A percentile compares a stretch with the other conserved stretches of the same genome.
Conservation (phyloP, 129 eudicot genomes). For the Lonicera japonica region DNA sequence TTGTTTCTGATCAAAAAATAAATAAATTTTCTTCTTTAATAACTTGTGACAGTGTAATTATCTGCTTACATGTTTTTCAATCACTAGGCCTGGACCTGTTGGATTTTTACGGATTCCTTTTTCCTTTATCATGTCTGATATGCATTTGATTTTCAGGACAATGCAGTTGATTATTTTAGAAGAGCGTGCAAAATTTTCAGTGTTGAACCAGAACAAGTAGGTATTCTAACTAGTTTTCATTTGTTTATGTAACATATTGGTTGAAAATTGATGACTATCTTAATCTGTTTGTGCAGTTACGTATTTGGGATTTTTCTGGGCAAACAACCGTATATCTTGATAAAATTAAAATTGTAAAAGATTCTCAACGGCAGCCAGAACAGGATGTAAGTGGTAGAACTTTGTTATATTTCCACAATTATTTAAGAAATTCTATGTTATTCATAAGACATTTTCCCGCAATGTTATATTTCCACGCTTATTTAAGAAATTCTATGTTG, state of each 20-base stretch:
- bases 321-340: conserved; percentile 60
- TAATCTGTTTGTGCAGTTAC: conserved; percentile 45
- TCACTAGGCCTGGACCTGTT: not conserved
- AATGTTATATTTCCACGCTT: not conserved
- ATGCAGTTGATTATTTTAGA: conserved; percentile 71
- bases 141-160: conserved; percentile 53
- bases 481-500: no score
- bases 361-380: conserved; percentile 57
- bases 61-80: not conserved
- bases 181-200: conserved; percentile 96
- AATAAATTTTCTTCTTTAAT: no score
- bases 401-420: not conserved
- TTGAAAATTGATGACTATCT: not conserved
- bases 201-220: conserved; percentile 70
- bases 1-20: no score
- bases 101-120: not conserved
- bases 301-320: conserved; percentile 94
- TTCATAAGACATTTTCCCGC: conserved; percentile 1
- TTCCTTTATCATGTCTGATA: not conserved
- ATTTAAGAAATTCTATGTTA: no score
- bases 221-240: conserved; percentile 6
- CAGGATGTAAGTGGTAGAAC: conserved; percentile 69
- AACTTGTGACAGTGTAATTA: not conserved
- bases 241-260: not conserved
- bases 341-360: conserved; percentile 44